Evolutionary conservation across 1,284 basidiomycete species (phyloP).

Genomic region (Cryptococcus sp.): DNA sequence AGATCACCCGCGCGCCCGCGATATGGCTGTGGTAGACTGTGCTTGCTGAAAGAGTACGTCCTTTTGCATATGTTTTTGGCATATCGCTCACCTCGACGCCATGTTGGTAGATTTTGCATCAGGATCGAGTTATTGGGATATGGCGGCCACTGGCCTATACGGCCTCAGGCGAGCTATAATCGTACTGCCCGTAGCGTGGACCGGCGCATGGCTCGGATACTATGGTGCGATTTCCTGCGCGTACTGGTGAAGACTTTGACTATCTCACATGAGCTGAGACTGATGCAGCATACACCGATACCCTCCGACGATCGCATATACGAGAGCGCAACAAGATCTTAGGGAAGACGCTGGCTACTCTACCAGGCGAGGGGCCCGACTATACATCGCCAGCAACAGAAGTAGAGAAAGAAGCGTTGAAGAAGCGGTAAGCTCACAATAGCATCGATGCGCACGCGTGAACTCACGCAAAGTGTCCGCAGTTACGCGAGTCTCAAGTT

Average conservation of each 20-base stretch:
- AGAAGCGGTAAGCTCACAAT: conserved; percentile 39
- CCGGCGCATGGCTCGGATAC: conserved; percentile 48
- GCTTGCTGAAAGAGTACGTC: too few species aligned
- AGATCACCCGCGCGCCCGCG: too few species aligned
- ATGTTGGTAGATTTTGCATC: neutral
- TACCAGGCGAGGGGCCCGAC: conserved; percentile 28
- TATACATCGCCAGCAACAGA: conserved; percentile 37
- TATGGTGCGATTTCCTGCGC: conserved; percentile 34
- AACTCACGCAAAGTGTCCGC: neutral
- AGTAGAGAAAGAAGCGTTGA: conserved; percentile 51
- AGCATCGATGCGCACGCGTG: neutral
- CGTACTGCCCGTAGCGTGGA: conserved; percentile 46
- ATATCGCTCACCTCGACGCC: neutral
- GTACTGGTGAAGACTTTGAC: too few species aligned
- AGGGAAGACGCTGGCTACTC: conserved; percentile 18
- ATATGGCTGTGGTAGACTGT: too few species aligned
- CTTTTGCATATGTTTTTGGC: neutral
- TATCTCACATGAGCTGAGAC: neutral
- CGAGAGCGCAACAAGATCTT: conserved; percentile 34
- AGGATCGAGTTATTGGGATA: neutral
- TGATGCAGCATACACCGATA: conserved; percentile 49
- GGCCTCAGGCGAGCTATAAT: conserved; percentile 39
- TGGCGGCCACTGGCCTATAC: conserved; percentile 14
- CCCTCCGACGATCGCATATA: conserved; percentile 44
- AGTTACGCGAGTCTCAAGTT: conserved; percentile 46